Evolutionary conservation across 148 eudicot genomes (phyloP).

Genomic region (Rhododendron ovatum): DNA sequence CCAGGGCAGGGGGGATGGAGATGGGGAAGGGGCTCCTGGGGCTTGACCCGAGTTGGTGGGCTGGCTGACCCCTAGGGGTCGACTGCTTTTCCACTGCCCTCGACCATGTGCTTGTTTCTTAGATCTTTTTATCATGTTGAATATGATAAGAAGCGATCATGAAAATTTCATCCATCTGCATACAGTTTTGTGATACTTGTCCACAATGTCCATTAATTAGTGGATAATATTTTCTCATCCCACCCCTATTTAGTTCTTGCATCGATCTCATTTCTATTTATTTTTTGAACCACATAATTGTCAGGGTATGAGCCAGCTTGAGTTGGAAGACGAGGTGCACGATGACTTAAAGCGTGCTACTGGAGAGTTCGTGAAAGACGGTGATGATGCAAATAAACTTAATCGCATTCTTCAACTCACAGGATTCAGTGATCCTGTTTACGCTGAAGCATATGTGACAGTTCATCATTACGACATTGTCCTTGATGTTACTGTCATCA

Average conservation of each 20-base stretch:
- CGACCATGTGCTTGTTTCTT: background rate
- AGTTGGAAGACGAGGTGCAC: conserved; percentile 94
- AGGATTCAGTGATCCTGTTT: conserved; percentile 93
- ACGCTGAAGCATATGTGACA: conserved; percentile 98
- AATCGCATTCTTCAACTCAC: conserved; percentile 95
- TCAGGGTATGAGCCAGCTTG: conserved; percentile 97
- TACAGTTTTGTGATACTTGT: background rate
- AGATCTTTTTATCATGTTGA: background rate
- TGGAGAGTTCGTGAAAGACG: conserved; percentile 81
- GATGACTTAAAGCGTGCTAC: conserved; percentile 97
- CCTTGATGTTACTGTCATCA: conserved; percentile 91
- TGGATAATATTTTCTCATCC: background rate
- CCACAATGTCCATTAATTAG: background rate
- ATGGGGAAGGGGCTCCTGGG: background rate
- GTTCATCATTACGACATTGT: conserved; percentile 98
- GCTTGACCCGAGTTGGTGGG: background rate
- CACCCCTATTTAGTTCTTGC: background rate
- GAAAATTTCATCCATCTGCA: background rate
- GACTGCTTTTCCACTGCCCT: background rate
- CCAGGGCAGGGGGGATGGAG: background rate
- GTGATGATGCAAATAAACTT: conserved; percentile 78
- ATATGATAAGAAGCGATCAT: background rate
- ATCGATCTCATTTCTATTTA: background rate
- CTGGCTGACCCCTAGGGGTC: background rate
- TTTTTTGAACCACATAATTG: conserved; percentile 2